Base-by-base conservation (phyloP, 1,139 yeast species). In the Candida pseudocylindracea region DNA sequence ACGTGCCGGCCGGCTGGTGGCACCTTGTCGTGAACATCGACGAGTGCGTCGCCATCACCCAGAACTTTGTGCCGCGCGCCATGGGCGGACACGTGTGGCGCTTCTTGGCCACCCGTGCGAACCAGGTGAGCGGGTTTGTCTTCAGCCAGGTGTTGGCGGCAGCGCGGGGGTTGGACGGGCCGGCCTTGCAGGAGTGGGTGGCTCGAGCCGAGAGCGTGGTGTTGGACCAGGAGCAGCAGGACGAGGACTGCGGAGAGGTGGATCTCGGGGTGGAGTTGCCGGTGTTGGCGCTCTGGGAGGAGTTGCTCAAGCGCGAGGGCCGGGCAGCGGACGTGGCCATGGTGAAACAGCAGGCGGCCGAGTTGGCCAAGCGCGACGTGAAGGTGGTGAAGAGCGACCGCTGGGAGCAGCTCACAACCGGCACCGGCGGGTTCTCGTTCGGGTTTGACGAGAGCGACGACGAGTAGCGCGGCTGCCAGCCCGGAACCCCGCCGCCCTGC, bases 1-100 rank as follows among this genome's bases (percentile, higher is more conserved):
- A 76, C 46, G 95, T 83, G 5, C 95, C 95, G 2, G 63, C 85
- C 13, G 92, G 93, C 1, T 83, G 95, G 95, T 83, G 95, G 95
- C 95, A 83, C 54, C 58, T 72, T 30, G 95, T 83, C 24, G 78
- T 81, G 20, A 83, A 83, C 44, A 46, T 83, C 24, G 81, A 75
- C 38, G 85, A 76, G 43, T 61, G 74, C 12, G 73, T 76, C 30
- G 85, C 93, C 0, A 53, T 81, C 43, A 83, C 95, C 0, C 92
- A 80, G 41, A 83, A 83, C 46, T 83, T 81, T 50, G 88, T 80
- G 6, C 92, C 94, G 0, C 46, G 47, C 29, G 59, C 66, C 29
- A 66, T 68, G 34, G 54, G 78, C 25, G 57, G 67, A 13, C 56
- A 61, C 30, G 91, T 72, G 2, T 53, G 79, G 37, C 54, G 65